Conservation (phyloP, 169 alveolate genomes). For the Plasmodium adleri region DNA sequence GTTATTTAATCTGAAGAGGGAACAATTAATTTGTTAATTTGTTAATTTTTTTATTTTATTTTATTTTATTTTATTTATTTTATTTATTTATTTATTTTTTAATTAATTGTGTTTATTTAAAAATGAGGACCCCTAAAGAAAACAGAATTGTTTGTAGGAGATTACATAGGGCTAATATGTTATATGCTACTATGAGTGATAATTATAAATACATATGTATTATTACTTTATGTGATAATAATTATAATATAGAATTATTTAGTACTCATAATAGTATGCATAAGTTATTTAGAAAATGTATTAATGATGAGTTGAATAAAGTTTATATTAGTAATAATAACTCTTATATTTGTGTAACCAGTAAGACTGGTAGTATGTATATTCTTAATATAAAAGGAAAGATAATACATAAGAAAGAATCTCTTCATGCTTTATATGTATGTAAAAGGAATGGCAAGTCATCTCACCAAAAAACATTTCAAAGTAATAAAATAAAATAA, state of each 20-base stretch:
- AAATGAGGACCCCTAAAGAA: constrained; percentile 31
- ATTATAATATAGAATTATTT: constrained; percentile 52
- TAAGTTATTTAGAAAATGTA: constrained; percentile 50
- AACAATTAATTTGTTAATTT: neutral
- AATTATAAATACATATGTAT: constrained; percentile 60
- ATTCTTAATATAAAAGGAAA: constrained; percentile 59
- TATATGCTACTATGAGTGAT: constrained; percentile 62
- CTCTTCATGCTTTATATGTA: constrained; percentile 47
- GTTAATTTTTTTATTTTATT: neutral
- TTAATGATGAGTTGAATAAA: constrained; percentile 49
- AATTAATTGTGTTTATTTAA: neutral
- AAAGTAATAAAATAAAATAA: constrained; percentile 7
- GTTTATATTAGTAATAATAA: constrained; percentile 52
- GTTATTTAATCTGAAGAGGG: neutral
- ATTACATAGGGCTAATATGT: constrained; percentile 65
- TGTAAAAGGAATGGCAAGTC: neutral
- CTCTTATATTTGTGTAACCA: constrained; percentile 60
- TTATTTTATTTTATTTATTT: too few species aligned
- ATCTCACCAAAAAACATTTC: neutral
- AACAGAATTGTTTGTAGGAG: constrained; percentile 36
- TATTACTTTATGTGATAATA: constrained; percentile 47
- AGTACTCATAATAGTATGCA: constrained; percentile 51
- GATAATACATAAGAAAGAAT: constrained; percentile 36
- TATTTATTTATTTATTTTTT: neutral
- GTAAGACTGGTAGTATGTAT: constrained; percentile 58